Conservation (phyloP, 345 rosid genomes). For the Streptanthus diversifolius region DNA sequence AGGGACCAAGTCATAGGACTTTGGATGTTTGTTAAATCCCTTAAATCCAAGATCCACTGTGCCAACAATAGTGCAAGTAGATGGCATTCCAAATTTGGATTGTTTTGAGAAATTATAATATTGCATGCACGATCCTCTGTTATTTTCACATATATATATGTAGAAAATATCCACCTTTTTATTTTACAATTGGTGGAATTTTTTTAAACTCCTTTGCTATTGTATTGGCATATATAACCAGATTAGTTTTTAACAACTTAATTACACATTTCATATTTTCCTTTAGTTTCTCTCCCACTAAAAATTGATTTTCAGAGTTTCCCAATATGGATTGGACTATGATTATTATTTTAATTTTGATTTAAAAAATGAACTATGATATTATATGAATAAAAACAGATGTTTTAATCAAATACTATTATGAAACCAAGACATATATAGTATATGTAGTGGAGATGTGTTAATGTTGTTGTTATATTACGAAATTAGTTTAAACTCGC, state of each 20-base stretch:
- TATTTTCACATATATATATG: neutral
- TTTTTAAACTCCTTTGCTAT: too few species aligned
- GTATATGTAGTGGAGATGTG: neutral
- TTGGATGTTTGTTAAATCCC: constrained; percentile 18
- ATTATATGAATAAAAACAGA: neutral
- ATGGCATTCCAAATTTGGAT: constrained; percentile 7
- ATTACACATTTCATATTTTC: neutral
- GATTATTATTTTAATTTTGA: neutral
- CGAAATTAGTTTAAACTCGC: too few species aligned
- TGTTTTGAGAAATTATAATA: neutral
- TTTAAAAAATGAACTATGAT: neutral
- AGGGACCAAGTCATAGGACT: constrained; percentile 10
- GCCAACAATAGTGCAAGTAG: constrained; percentile 16
- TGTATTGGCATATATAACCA: neutral
- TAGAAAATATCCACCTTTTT: neutral
- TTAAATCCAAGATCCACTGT: constrained; percentile 4
- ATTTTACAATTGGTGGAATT: too few species aligned
- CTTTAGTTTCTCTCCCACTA: neutral
- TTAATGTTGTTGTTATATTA: neutral
- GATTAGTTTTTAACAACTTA: neutral
- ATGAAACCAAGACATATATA: neutral
- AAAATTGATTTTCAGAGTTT: neutral
- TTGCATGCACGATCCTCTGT: neutral
- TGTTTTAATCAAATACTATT: neutral
- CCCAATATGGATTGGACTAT: neutral